Conservation (phyloP, 2,329 filamentous ascomycete genomes). For the Hypoxylon sp. region DNA sequence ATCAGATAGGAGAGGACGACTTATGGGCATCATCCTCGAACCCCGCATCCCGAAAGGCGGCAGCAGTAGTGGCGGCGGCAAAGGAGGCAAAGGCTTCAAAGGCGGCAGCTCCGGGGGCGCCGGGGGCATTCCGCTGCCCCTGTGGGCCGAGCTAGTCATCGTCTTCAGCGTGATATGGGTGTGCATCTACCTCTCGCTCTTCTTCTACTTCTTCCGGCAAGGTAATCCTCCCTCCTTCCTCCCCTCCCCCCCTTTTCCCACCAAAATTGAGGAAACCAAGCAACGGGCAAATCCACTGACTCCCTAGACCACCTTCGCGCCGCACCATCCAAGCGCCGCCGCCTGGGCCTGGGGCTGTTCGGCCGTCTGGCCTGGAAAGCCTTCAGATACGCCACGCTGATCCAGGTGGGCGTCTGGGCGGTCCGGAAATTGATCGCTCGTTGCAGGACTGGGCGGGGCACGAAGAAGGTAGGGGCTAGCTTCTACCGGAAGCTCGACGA, state of each 20-base stretch:
- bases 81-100: conserved; percentile 7
- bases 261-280: too few relatives aligned
- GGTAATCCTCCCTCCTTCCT: conserved; percentile 10
- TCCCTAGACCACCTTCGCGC: neutral
- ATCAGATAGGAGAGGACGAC: neutral
- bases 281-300: neutral
- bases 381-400: conserved; percentile 29
- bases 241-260: neutral
- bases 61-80: conserved; percentile 8
- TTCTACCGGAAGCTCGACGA: conserved; percentile 29
- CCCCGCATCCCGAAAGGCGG: conserved; percentile 30
- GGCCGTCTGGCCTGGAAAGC: conserved; percentile 26
- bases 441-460: neutral
- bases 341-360: neutral
- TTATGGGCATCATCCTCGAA: conserved; percentile 17
- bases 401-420: conserved; percentile 29
- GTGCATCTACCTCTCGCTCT: conserved; percentile 12
- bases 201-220: conserved; percentile 15
- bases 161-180: conserved; percentile 24
- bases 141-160: conserved; percentile 27
- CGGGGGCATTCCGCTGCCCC: conserved; percentile 5
- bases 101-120: conserved; percentile 8
- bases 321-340: neutral
- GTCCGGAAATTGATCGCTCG: conserved; percentile 16
- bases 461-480: conserved; percentile 26